Conservation (phyloP, 2,329 filamentous ascomycete species). For the Fusarium incarnatum region DNA sequence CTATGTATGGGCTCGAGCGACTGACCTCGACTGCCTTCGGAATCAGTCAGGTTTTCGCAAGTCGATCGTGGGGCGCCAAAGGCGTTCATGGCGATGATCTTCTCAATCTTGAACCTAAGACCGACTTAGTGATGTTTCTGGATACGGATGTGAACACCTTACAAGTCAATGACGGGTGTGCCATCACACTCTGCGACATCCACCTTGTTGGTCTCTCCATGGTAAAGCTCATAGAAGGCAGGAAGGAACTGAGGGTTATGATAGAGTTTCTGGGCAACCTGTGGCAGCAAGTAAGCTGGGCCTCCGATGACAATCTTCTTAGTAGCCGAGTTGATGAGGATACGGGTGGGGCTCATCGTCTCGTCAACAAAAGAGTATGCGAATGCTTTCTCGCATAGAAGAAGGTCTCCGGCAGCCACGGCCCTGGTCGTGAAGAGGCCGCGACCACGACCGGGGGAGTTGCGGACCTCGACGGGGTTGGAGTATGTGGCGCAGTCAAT, state of each 20-base stretch:
- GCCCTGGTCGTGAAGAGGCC: not conserved
- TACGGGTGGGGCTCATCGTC: not conserved
- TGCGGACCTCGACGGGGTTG: not conserved
- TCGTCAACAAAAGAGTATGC: not conserved
- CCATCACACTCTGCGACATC: not conserved
- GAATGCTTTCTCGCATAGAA: rapidly evolving
- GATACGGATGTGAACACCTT: not conserved
- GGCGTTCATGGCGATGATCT: not conserved
- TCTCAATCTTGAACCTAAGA: not conserved
- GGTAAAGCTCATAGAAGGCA: not conserved
- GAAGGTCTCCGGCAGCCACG: not conserved
- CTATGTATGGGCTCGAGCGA: not conserved
- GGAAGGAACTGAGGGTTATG: not conserved
- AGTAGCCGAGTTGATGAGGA: not conserved
- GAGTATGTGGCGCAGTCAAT: not conserved
- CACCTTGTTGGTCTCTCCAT: not conserved
- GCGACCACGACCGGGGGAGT: not conserved
- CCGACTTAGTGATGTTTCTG: rapidly evolving
- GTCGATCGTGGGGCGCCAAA: not conserved
- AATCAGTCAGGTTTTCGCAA: not conserved
- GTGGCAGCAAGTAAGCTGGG: not conserved
- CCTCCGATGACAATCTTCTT: not conserved
- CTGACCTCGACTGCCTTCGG: not conserved
- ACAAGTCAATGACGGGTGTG: not conserved
- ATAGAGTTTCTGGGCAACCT: not conserved